phyloP scores from a whole-genome alignment of 2,329 filamentous ascomycete genomes.

The Fusarium oxysporum region DNA sequence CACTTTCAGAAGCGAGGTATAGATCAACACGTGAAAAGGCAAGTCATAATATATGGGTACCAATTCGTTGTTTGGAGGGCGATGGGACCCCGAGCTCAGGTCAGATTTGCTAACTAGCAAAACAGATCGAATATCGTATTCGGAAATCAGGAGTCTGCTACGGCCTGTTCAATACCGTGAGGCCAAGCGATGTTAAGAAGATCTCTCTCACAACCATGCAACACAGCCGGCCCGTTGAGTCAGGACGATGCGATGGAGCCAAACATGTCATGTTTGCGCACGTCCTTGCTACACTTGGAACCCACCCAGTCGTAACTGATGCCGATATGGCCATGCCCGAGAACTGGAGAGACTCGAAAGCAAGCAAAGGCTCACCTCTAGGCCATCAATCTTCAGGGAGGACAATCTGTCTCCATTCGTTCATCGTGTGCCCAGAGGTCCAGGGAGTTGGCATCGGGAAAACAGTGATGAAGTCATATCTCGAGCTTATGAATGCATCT shows the following conservation, averaged over 20 bases:
- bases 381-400: conserved; percentile 80
- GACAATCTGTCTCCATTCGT: conserved; percentile 84
- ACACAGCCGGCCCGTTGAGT: conserved; percentile 68
- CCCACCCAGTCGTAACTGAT: conserved; percentile 74
- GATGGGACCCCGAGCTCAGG: background rate
- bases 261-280: conserved; percentile 78
- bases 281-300: conserved; percentile 79
- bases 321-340: conserved; percentile 79
- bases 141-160: conserved; percentile 68
- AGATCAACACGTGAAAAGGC: conserved; percentile 67
- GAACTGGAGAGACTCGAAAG: conserved; percentile 69
- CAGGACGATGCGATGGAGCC: conserved; percentile 47
- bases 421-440: conserved; percentile 81
- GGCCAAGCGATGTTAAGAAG: conserved; percentile 58
- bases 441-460: conserved; percentile 80
- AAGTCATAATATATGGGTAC: conserved; percentile 22
- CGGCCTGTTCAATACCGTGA: conserved; percentile 80
- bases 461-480: conserved; percentile 79
- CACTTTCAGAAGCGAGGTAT: conserved; percentile 62
- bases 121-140: conserved; percentile 49
- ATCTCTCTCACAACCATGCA: conserved; percentile 62
- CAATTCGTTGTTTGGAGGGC: background rate
- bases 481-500: conserved; percentile 79
- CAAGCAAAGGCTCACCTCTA: conserved; percentile 55
- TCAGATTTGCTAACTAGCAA: conserved; percentile 1